These are phyloP conservation scores for Ormosia semicastrata DNA, from an alignment of 306 rosid genomes.

Conservation along the genomic window DNA sequence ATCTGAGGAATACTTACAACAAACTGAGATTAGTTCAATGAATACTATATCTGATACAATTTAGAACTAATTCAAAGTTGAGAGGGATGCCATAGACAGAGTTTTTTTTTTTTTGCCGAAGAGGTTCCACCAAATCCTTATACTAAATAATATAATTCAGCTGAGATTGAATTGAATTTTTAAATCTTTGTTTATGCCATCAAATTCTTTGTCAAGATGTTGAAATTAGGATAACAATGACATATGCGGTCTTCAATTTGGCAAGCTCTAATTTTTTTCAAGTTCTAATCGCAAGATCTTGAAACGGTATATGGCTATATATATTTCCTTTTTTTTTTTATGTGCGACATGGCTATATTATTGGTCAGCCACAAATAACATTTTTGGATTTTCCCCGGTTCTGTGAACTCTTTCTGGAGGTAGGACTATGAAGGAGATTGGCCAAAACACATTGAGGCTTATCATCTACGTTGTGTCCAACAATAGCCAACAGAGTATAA, in stretches of 20 bases:
- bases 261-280: neutral
- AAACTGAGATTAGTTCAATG: neutral
- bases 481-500: neutral
- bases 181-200: neutral
- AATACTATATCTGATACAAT: neutral
- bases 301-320: neutral
- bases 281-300: neutral
- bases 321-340: no score
- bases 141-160: neutral
- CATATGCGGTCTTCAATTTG: neutral
- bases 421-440: neutral
- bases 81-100: neutral
- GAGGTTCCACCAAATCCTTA: neutral
- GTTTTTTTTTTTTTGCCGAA: no score
- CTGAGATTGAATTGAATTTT: neutral
- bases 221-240: neutral
- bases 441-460: neutral
- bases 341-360: neutral
- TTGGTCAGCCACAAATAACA: neutral
- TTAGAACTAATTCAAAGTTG: neutral
- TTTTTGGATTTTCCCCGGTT: neutral
- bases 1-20: slow-evolving; percentile 20
- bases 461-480: neutral
- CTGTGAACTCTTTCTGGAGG: neutral
- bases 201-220: neutral